Base-by-base conservation (phyloP, 805 yeast genomes). In the Starmerella apis region DNA sequence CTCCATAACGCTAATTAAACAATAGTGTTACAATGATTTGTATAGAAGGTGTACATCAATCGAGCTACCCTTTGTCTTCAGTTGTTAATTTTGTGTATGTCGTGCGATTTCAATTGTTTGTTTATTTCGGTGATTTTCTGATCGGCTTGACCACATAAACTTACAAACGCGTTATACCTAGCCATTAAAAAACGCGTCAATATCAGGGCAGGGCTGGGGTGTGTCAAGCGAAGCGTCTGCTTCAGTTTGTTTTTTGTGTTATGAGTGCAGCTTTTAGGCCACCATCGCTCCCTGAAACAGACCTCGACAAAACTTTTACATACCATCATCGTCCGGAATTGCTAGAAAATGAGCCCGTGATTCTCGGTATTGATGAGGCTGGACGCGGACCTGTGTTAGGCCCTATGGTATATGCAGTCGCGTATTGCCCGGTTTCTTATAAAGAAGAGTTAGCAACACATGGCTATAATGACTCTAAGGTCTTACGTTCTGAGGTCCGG, bases 371-470 rank as follows among this genome's bases (percentile, higher is more conserved):
- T 1, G 99, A 92, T 65, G 99, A 92, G 64, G 99, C 99, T 0
- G 99, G 99, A 0, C 74, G 99, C 57, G 99, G 99, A 0, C 99
- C 99, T 0, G 96, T 94, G 0, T 61, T 94, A 36, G 98, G 98
- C 0, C 94, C 97, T 0, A 92, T 92, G 98, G 98, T 92, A 1
- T 92, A 92, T 62, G 95, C 95, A 3, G 71, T 86, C 6, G 80
- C 92, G 3, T 92, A 86, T 62, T 81, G 94, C 55, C 66, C 80
- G 11, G 71, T 74, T 43, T 64, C 68, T 0, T 83, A 77, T 68
- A 53, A 64, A 55, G 55, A 74, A 1, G 62, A 72, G 18, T 71
- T 82, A 46, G 73, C 75, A 23, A 67, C 73, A 28, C 81, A 77
- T 56, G 96, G 87, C 14, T 92, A 92, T 68, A 95, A 90, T 10